Base-by-base conservation (phyloP, 2,329 filamentous ascomycete genomes). In the Cladosporium sp. region DNA sequence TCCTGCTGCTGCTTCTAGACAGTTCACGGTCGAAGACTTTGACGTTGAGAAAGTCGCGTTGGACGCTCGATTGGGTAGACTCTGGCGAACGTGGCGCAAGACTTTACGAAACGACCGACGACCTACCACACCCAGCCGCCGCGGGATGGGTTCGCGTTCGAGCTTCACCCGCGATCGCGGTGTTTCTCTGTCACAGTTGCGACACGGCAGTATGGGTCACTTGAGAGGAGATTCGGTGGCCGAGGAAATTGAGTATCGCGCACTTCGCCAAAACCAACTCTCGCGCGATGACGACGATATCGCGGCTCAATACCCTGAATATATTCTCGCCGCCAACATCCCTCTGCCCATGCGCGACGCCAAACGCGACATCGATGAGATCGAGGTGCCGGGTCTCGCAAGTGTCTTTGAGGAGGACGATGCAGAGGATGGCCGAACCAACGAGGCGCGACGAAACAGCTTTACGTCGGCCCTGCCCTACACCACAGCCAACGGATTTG, bases 11-110 rank as follows among this genome's bases (percentile, higher is more conserved):
- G n/a, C 18, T 17, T 18, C 13, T 11, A 17, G 32, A 36, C 45
- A 48, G 30, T 18, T 48, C 18, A 48, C 50, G 24, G 84, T 99
- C 20, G 88, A 95, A 62, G 92, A 97, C 62, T 74, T 83, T 49
- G 93, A 99, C 65, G 89, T 96, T 78, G 93, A 97, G 65, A 89
- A 91, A 59, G 82, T 97, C 56, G 92, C 92, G 7, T 77, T 97
- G 54, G 95, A 96, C 64, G 81, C 90, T 51, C 91, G 89, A 2
- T 74, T 99, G 1, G 93, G 93, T 17, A 80, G 91, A 43, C 75
- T 97, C 38, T 99, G 93, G 93, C 83, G 93, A 60, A 87, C 88
- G 20, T 99, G 93, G 93, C 89, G 93, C 71, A 96, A 96, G 73
- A 82, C 86, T 55, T 78, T 88, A 59, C 81, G 88, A n/a, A 54